Base-by-base conservation (phyloP, 208 protist genomes). In the Wallacemonas sp. region DNA sequence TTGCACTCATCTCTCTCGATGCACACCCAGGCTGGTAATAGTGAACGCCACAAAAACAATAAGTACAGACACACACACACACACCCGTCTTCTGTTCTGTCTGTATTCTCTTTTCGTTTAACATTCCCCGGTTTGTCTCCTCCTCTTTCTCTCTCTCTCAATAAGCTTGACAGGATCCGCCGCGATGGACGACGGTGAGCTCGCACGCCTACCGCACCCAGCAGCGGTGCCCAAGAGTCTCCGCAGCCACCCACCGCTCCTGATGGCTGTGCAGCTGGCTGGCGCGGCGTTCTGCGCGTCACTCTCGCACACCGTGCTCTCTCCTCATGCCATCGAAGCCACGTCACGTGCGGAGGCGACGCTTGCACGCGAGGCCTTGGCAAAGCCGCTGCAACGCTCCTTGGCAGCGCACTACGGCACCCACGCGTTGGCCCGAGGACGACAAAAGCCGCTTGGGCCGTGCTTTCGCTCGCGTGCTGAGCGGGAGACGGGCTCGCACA, bases 351-450 rank as follows among this genome's bases (percentile, higher is more conserved):
- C 17, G 15, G 15, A 33, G 17, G 33, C 24, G 11, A 30, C 8
- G 4, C 15, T 46, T n/a, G 27, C 42, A 8, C 34, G 17, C n/a
- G 26, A 22, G 0, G 55, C 54, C 6, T 60, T 64, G 27, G 53
- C 59, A 54, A 8, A 1, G 12, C 68, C 71, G 1, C 68, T 94
- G 33, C 68, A 79, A 19, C 49, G 69, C 22, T 78, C 88, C 53
- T 39, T 96, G 15, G 88, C 84, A 2, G 82, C 82, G 6, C 90
- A 96, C 72, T 96, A 90, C 68, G 90, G 90, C 33, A 80, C 76
- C 1, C 75, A 82, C 54, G 79, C 90, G 17, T 26, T 86, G 31
- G 80, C 75, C 12, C 70, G 90, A 22, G 90, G 77, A 6, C 41
- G 46, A 2, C 60, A 77, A 14, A 80, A 83, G 67, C 85, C 85